phyloP scores from a whole-genome alignment of 176 grass and related monocot genomes.

The Pontederia paniculata region DNA sequence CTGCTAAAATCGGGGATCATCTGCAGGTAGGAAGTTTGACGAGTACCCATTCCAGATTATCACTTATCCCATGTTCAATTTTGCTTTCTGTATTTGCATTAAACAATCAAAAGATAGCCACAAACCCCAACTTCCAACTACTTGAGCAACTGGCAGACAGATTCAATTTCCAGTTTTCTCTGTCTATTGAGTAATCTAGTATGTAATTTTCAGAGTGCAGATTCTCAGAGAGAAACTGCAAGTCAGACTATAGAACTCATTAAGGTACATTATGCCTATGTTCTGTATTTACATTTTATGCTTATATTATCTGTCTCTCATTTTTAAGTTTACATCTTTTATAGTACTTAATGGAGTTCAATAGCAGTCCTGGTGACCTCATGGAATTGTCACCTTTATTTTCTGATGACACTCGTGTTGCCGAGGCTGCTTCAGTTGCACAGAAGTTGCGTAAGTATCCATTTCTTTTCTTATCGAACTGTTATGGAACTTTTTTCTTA shows the following conservation, averaged over 20 bases:
- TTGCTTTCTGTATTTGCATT: background rate
- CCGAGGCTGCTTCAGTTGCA: constrained; percentile 99
- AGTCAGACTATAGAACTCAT: constrained; percentile 98
- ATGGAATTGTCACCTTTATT: constrained; percentile 99
- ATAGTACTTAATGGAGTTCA: constrained; percentile 99
- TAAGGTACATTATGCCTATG: constrained; percentile 36
- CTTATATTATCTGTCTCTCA: background rate
- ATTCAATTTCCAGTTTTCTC: background rate
- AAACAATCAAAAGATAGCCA: background rate
- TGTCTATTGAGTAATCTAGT: constrained; percentile 14
- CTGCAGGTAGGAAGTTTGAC: constrained; percentile 62
- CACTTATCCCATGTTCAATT: background rate
- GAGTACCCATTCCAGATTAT: constrained; percentile 5
- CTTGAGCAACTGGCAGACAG: no score
- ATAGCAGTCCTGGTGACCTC: constrained; percentile 96
- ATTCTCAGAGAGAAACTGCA: constrained; percentile 97
- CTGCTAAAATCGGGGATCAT: constrained; percentile 99
- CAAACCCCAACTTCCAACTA: background rate
- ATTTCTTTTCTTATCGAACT: background rate
- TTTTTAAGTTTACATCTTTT: constrained; percentile 12
- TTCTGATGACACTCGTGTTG: constrained; percentile 91
- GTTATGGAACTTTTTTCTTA: background rate
- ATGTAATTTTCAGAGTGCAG: constrained; percentile 59
- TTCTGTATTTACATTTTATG: constrained; percentile 12
- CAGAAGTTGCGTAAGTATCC: constrained; percentile 81